Conservation (phyloP, 2,329 filamentous ascomycete species). For the Pleomassaria siparia region DNA sequence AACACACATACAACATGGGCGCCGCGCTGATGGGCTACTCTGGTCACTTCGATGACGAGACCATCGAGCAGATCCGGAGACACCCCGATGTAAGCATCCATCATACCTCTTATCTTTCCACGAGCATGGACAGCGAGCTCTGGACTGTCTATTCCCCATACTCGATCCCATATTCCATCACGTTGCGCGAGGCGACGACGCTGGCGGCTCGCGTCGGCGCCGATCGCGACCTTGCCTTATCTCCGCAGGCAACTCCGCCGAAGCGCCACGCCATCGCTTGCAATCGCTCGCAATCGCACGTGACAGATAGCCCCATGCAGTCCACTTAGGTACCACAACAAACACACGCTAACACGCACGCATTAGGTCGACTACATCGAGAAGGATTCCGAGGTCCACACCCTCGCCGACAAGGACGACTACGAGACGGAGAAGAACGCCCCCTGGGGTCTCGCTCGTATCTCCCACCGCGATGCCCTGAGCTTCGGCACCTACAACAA, state of each 20-base stretch:
- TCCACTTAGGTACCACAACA: constrained; percentile 19
- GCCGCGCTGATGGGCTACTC: constrained; percentile 85
- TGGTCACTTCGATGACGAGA: constrained; percentile 90
- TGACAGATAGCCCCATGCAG: constrained; percentile 19
- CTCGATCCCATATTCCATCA: background rate
- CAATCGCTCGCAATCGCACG: constrained; percentile 26
- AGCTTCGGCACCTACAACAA: constrained; percentile 96
- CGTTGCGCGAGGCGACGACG: background rate
- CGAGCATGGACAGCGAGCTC: constrained; percentile 7
- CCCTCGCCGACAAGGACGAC: constrained; percentile 56
- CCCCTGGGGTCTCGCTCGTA: constrained; percentile 98
- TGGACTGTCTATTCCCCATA: no score
- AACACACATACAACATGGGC: constrained; percentile 95
- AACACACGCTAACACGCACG: constrained; percentile 24
- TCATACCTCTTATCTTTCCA: background rate
- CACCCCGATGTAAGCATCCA: constrained; percentile 83
- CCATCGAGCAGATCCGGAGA: constrained; percentile 90
- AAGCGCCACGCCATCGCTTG: constrained; percentile 26
- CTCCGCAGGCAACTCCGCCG: constrained; percentile 29
- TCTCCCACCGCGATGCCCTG: constrained; percentile 88
- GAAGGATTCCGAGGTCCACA: constrained; percentile 89
- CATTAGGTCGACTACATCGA: constrained; percentile 94
- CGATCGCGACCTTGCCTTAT: constrained; percentile 18
- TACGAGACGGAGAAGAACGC: constrained; percentile 80
- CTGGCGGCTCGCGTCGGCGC: background rate